Evolutionary conservation across 2,329 filamentous ascomycete genomes (phyloP), one percentile per base, ranked within the genome.

Genomic region (Penicillium sp.): DNA sequence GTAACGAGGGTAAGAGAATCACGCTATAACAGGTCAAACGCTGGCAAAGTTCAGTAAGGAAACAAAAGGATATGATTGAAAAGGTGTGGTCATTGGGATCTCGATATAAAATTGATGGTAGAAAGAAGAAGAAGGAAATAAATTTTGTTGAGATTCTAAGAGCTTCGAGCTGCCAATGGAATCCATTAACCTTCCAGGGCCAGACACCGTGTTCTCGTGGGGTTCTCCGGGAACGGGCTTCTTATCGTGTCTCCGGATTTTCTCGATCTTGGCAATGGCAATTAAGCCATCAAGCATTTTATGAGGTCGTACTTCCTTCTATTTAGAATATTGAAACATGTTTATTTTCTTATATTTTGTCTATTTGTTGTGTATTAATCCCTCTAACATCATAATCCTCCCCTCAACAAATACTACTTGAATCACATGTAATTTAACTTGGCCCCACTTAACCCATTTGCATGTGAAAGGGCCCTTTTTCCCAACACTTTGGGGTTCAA

Each of bases 391-490:
- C 6, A 27, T 27, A 3, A 3, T 42, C 13, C 15, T 34, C n/a
- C 6, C 16, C 35, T 39, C 51, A 53, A 53, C 45, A 47, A 35
- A 29, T 34, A 27, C 13, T 21, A 21, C 12, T 21, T 16, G 6
- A 27, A 50, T 54, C 39, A 54, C 51, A 53, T 53, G 51, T 16
- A n/a, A 48, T 21, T 31, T 16, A 13, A 21, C 7, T 35, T 46
- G 31, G 31, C 10, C 44, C 51, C 51, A 49, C 45, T 37, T 18
- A 8, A 3, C 12, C 6, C 27, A 52, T 52, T 52, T 40, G 50
- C 51, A 54, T 54, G 51, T 54, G 51, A 54, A 44, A 44, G 50
- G 27, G 23, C 21, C 21, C 42, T 10, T 35, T 53, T 53, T 54
- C 51, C 51, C 51, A 54, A 54, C 46, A 54, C 9, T 48, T 48